Percentiles rank a stretch among this genome's conserved stretches.
phyloP scores from a whole-genome alignment of 495 filamentous ascomycete genomes.

The Parmelia sp. region DNA sequence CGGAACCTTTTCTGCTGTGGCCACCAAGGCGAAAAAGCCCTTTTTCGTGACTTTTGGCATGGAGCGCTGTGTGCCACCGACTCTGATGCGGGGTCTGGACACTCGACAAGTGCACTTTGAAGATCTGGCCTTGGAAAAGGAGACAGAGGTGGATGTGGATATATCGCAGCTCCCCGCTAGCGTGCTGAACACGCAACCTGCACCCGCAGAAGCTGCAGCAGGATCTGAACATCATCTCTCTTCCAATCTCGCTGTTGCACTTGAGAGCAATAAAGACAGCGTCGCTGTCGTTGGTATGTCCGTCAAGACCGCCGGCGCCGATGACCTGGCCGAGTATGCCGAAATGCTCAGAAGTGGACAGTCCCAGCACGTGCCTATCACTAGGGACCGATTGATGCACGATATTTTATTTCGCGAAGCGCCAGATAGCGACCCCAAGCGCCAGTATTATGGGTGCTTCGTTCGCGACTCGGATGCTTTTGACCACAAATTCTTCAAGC shows the following conservation, averaged over 20 bases:
- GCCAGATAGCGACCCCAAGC: neutral
- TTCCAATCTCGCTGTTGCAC: conserved; percentile 5
- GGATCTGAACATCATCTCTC: conserved; percentile 12
- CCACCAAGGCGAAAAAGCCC: conserved; percentile 11
- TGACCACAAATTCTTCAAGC: conserved; percentile 16
- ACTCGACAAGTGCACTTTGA: conserved; percentile 22
- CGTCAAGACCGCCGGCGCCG: conserved; percentile 31
- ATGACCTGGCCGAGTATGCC: conserved; percentile 31
- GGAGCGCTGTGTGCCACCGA: conserved; percentile 30
- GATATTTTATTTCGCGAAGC: conserved; percentile 14
- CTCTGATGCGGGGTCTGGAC: conserved; percentile 21
- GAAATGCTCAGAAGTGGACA: conserved; percentile 27
- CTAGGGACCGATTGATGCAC: conserved; percentile 26
- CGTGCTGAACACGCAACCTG: conserved; percentile 10
- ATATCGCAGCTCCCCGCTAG: conserved; percentile 7
- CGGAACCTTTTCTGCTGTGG: conserved; percentile 21
- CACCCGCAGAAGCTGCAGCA: conserved; percentile 10
- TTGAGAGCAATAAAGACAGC: conserved; percentile 12
- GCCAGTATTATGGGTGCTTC: conserved; percentile 59
- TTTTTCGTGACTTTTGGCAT: conserved; percentile 29
- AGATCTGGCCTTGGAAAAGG: conserved; percentile 16
- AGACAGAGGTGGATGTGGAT: conserved; percentile 4
- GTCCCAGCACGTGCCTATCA: conserved; percentile 31
- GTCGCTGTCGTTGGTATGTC: conserved; percentile 37
- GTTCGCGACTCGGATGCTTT: conserved; percentile 52